Base-by-base conservation (phyloP, 2,329 filamentous ascomycete species). In the Fusarium redolens region DNA sequence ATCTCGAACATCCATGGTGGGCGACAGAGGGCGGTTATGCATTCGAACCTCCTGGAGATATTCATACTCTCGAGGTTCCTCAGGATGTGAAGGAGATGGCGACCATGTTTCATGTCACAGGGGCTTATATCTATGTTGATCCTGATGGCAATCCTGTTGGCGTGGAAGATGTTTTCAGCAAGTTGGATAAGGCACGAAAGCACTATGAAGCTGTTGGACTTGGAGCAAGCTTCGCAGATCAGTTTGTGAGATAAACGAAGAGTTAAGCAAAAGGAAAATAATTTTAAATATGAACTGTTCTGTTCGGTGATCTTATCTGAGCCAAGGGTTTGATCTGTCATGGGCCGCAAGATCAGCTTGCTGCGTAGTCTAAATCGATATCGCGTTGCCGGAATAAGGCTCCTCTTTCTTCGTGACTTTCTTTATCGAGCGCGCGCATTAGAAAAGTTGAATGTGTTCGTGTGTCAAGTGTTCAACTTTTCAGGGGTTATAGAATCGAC, bases 31-130 rank as follows among this genome's bases (percentile, higher is more conserved):
- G 22, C 22, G 10, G 33, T 17, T 54, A 28, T 28, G 50, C 33
- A 13, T 54, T 40, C 25, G 50, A 38, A 20, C 22, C 33, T 2
- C 79, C 75, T 2, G 79, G 79, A 4, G 79, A 82, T 48, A 82
- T 81, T 33, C 79, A 82, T 51, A 82, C 79, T 10, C 17, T 61
- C 18, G 35, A 63, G 17, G 30, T 61, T 10, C 18, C 55, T 2
- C 35, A 37, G n/a, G 37, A 50, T 22, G 55, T 43, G 22, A 61
- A 61, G 17, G 43, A 61, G 30, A 43, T 63, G 37, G 22, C 43
- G 25, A 41, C 22, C 10, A 33, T 61, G 22, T 50, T 61, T 30
- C 43, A 50, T 25, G 20, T 61, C 12, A 50, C 43, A 7, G 35
- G 43, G 22, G 55, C 28, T 11, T 48, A 61, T 13, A 48, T 63